A percentile compares a stretch with the other conserved stretches of the same genome.
phyloP scores from a whole-genome alignment of 768 basidiomycete genomes.

The Pilatotrama ljubarskyi region DNA sequence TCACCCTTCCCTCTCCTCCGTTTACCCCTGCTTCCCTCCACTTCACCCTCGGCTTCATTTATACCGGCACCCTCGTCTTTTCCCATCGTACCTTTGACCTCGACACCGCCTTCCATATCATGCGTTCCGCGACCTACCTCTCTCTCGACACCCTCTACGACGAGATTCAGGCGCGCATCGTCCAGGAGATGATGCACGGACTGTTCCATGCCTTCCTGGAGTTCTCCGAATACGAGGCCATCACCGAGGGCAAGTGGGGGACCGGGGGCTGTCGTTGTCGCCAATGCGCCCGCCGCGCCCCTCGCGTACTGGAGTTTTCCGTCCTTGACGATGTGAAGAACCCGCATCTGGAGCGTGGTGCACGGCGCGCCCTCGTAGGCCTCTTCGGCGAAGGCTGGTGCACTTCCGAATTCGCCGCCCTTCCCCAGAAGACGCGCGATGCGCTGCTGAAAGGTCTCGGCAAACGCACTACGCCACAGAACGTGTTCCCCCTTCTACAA shows the following conservation, averaged over 20 bases:
- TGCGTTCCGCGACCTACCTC: slow-evolving; percentile 82
- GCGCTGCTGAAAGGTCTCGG: slow-evolving; percentile 71
- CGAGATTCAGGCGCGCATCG: slow-evolving; percentile 82
- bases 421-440: slow-evolving; percentile 66
- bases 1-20: slow-evolving; percentile 85
- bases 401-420: slow-evolving; percentile 72
- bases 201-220: slow-evolving; percentile 83
- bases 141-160: slow-evolving; percentile 67
- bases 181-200: slow-evolving; percentile 88
- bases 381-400: slow-evolving; percentile 92
- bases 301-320: slow-evolving; percentile 83
- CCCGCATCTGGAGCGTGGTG: slow-evolving; percentile 64
- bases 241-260: slow-evolving; percentile 78
- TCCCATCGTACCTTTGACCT: slow-evolving; percentile 93
- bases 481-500: slow-evolving; percentile 68
- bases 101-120: slow-evolving; percentile 86
- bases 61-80: slow-evolving; percentile 92
- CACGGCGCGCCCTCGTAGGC: slow-evolving; percentile 74
- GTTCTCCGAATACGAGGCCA: slow-evolving; percentile 74
- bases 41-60: slow-evolving; percentile 92
- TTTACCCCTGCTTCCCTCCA: slow-evolving; percentile 94
- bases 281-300: slow-evolving; percentile 78
- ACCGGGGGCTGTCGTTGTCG: slow-evolving; percentile 82
- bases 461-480: slow-evolving; percentile 64
- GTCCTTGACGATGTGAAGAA: slow-evolving; percentile 76